Percentiles rank a stretch among this genome's conserved stretches.
Conservation (phyloP, 2,329 filamentous ascomycete species). For the Cyclaneusma minus region DNA sequence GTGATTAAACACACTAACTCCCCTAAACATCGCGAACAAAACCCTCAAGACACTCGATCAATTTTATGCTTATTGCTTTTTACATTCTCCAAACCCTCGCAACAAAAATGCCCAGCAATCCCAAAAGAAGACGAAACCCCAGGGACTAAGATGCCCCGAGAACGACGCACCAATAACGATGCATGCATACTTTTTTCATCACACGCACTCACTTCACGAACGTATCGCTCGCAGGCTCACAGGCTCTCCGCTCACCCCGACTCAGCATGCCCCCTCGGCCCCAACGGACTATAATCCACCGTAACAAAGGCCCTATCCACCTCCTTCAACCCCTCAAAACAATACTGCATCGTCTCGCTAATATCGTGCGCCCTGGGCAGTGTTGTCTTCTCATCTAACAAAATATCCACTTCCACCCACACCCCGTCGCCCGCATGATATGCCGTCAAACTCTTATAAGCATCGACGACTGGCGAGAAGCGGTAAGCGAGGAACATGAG, state of each 20-base stretch:
- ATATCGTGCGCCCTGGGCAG: constrained; percentile 37
- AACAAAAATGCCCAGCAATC: too few species aligned
- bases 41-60: too few species aligned
- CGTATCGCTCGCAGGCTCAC: too few species aligned
- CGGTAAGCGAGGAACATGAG: constrained; percentile 39
- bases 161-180: too few species aligned
- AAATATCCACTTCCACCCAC: constrained; percentile 42
- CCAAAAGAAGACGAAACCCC: too few species aligned
- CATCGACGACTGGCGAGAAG: constrained; percentile 31
- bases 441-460: constrained; percentile 32
- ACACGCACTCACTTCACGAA: too few species aligned
- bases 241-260: neutral
- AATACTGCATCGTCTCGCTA: constrained; percentile 45
- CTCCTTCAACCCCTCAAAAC: constrained; percentile 28
- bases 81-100: too few species aligned
- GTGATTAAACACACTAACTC: too few species aligned
- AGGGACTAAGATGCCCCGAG: too few species aligned
- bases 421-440: constrained; percentile 45
- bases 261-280: constrained; percentile 13
- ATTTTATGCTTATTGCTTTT: too few species aligned
- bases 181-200: too few species aligned
- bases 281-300: constrained; percentile 17
- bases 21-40: too few species aligned
- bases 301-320: constrained; percentile 21
- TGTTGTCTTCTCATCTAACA: constrained; percentile 33